These are phyloP conservation scores for Lecanicillium sp. DNA, from an alignment of 2,329 filamentous ascomycete species.

Conservation along the genomic window DNA sequence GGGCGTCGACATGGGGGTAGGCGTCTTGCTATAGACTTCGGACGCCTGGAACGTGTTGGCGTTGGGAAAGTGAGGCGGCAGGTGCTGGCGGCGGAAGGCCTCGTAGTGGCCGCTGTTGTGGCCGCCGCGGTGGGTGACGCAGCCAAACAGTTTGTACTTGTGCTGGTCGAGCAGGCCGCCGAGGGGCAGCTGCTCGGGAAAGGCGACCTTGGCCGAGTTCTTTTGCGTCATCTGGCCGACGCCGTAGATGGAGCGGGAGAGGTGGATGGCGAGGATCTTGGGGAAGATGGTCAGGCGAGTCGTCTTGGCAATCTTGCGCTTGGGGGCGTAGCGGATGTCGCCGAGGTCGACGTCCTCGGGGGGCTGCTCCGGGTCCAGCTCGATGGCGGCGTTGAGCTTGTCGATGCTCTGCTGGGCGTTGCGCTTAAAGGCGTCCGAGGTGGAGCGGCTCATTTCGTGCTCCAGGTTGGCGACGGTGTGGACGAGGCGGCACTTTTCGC, in stretches of 20 bases:
- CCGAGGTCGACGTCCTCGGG: conserved; percentile 69
- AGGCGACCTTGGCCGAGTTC: conserved; percentile 89
- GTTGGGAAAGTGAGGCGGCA: conserved; percentile 74
- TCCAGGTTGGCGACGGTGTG: conserved; percentile 64
- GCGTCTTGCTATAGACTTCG: conserved; percentile 61
- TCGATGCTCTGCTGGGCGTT: conserved; percentile 51
- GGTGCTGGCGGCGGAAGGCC: conserved; percentile 80
- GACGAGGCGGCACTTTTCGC: conserved; percentile 82
- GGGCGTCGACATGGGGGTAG: conserved; percentile 44
- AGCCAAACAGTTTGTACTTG: conserved; percentile 75
- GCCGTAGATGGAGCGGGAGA: conserved; percentile 90
- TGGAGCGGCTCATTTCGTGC: conserved; percentile 48
- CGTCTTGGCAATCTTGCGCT: conserved; percentile 77
- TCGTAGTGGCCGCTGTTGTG: conserved; percentile 98
- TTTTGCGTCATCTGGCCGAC: conserved; percentile 70
- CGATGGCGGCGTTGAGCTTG: conserved; percentile 61
- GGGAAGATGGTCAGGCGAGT: conserved; percentile 83
- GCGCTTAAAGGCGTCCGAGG: conserved; percentile 42
- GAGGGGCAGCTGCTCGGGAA: conserved; percentile 78
- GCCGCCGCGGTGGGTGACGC: conserved; percentile 91
- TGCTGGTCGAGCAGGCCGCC: conserved; percentile 72
- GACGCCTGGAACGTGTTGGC: conserved; percentile 70
- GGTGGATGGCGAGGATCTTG: conserved; percentile 82
- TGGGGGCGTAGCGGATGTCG: conserved; percentile 65
- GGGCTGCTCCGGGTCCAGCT: conserved; percentile 72